Evolutionary conservation across 2,329 filamentous ascomycete genomes (phyloP).

Genomic region (Grosmannia huntii): DNA sequence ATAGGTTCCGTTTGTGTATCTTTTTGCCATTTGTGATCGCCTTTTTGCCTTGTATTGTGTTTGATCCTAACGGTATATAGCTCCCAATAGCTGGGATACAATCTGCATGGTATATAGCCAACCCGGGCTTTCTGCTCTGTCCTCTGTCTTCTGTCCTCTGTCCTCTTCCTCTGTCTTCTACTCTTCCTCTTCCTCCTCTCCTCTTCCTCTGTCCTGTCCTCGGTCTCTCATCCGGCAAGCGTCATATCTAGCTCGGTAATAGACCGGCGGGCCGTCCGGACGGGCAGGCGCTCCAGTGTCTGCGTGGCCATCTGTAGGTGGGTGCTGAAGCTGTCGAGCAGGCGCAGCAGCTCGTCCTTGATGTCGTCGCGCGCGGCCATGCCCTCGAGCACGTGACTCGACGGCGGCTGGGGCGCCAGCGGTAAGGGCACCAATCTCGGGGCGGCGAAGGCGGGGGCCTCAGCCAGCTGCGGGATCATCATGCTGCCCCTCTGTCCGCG

Average conservation of each 20-base stretch:
- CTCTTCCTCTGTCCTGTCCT: neutral
- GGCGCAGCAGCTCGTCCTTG: conserved; percentile 19
- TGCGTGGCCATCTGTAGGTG: conserved; percentile 19
- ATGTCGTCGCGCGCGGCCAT: conserved; percentile 17
- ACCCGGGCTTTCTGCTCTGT: too few relatives aligned
- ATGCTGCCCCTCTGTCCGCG: neutral
- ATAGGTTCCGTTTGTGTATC: neutral
- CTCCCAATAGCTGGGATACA: neutral
- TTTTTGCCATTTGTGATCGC: neutral
- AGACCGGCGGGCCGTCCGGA: conserved; percentile 9
- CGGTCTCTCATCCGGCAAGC: neutral
- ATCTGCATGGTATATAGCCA: too few relatives aligned
- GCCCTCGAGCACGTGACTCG: conserved; percentile 30
- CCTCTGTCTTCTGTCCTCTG: too few relatives aligned
- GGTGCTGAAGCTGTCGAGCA: conserved; percentile 20
- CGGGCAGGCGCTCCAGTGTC: conserved; percentile 17
- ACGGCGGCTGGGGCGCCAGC: conserved; percentile 19
- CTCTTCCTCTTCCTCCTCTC: too few relatives aligned
- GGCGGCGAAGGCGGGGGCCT: neutral
- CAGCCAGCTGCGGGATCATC: neutral
- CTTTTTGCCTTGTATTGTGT: neutral
- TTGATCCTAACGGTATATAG: neutral
- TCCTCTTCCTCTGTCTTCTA: too few relatives aligned
- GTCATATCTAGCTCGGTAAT: neutral
- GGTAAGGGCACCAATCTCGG: neutral